Conservation (phyloP, 805 yeast genomes). For the Candida ascalaphidarum region DNA sequence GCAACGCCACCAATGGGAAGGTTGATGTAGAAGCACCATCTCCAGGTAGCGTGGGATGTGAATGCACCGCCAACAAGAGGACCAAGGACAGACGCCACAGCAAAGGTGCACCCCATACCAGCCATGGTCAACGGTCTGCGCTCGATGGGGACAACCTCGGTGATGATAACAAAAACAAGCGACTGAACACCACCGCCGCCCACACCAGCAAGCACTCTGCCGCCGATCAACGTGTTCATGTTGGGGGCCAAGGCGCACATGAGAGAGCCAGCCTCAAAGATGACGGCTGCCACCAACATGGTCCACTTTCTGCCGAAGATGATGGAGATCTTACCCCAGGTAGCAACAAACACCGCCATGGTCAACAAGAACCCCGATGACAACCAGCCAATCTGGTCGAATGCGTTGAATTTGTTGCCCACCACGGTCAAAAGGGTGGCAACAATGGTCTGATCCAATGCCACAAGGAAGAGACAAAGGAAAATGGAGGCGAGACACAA, state of each 20-base stretch:
- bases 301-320: constrained; percentile 28
- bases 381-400: constrained; percentile 29
- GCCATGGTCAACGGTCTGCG: constrained; percentile 14
- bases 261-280: constrained; percentile 27
- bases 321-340: constrained; percentile 28
- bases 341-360: constrained; percentile 23
- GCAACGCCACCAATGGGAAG: constrained; percentile 17
- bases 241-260: constrained; percentile 26
- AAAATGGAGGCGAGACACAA: constrained; percentile 19
- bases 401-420: constrained; percentile 26
- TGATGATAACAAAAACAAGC: constrained; percentile 17
- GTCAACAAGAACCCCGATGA: constrained; percentile 27
- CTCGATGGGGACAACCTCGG: constrained; percentile 19
- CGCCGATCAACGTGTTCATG: constrained; percentile 34
- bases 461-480: constrained; percentile 23
- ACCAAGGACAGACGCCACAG: constrained; percentile 16
- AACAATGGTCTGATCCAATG: constrained; percentile 33
- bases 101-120: constrained; percentile 9
- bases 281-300: constrained; percentile 13
- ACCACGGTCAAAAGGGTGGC: constrained; percentile 24
- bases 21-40: constrained; percentile 20
- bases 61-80: constrained; percentile 18
- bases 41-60: constrained; percentile 15
- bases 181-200: constrained; percentile 30
- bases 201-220: constrained; percentile 28